Base-by-base conservation (phyloP, 179 eudicot species). In the Silene coronaria region DNA sequence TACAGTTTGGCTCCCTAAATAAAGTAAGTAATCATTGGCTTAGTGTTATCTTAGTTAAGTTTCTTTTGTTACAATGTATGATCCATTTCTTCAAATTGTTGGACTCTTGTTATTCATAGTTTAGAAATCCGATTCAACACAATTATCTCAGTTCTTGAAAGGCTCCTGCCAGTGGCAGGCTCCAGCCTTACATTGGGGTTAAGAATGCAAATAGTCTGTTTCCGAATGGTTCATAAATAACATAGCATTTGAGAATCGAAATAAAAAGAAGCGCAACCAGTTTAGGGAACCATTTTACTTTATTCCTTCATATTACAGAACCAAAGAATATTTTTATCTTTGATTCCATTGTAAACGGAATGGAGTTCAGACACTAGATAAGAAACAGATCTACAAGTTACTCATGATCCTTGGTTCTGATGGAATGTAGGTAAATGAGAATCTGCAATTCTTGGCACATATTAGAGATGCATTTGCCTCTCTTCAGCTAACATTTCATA, bases 1-100 rank as follows among this genome's bases (percentile, higher is more conserved):
- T 93, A 72, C 93, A 87, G 71, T 93, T 93, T 79, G 98, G 98
- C 79, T 91, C 98, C 76, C 70, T 89, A 66, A 86, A 89, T 64
- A 84, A 85, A 67, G 98, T 93, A 86, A 82, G 96, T 67, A 22
- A 13, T 63, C 16, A 23, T 70, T 13, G 53, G 59, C 24, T 61
- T 69, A 12, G n/a, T 69, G 7, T 62, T 34, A 32, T 60, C 26
- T 23, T 66, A 22, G 23, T 67, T 17, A 3, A 28, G 45, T 38
- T 26, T 66, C 26, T 57, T 27, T 21, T 3, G 30, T 12, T 10
- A 13, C 30, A 67, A 34, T 19, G 36, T 14, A 13, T 4, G 10
- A n/a, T 14, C 16, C n/a, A 38, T 58, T 21, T 45, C 17, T 30
- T 10, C 10, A 6, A 59, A 34, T 30, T 27, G 22, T 42, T 46